Evolutionary conservation across 805 yeast genomes (phyloP).

Genomic region (Saccharomyces eubayanus): DNA sequence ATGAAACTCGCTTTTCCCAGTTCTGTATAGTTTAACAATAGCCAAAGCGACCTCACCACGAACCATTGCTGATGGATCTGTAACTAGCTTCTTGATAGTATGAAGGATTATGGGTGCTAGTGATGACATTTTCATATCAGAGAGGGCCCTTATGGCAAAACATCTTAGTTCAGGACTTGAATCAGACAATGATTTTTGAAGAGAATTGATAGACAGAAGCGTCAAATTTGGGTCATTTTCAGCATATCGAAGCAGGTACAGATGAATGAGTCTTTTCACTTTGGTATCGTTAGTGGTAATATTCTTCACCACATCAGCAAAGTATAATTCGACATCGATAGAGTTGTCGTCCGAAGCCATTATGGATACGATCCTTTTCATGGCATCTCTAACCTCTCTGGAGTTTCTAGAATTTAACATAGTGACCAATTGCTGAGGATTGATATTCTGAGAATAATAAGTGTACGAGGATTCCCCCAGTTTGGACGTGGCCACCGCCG

Average conservation of each 20-base stretch:
- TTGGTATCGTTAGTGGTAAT: conserved; percentile 59
- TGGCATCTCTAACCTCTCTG: conserved; percentile 51
- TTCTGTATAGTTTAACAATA: conserved; percentile 45
- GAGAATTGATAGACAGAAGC: conserved; percentile 78
- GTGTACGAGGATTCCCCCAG: conserved; percentile 52
- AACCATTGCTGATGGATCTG: conserved; percentile 71
- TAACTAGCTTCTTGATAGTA: conserved; percentile 57
- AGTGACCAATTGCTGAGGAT: conserved; percentile 58
- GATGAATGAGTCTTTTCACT: conserved; percentile 66
- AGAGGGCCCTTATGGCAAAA: conserved; percentile 66
- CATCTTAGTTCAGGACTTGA: conserved; percentile 60
- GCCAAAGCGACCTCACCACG: conserved; percentile 75
- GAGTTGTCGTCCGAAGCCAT: conserved; percentile 35
- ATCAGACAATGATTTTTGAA: conserved; percentile 74
- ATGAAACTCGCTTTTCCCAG: conserved; percentile 36
- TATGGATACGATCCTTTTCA: conserved; percentile 45
- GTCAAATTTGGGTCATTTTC: conserved; percentile 86
- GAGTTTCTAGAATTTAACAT: conserved; percentile 62
- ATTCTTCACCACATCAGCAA: conserved; percentile 86
- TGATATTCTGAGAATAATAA: conserved; percentile 34
- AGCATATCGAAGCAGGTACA: conserved; percentile 67
- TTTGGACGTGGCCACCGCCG: conserved; percentile 64
- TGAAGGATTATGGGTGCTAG: conserved; percentile 70
- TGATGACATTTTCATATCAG: conserved; percentile 76
- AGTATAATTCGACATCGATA: conserved; percentile 40